phyloP scores from a whole-genome alignment of 345 rosid genomes.

The Aethionema arabicum region DNA sequence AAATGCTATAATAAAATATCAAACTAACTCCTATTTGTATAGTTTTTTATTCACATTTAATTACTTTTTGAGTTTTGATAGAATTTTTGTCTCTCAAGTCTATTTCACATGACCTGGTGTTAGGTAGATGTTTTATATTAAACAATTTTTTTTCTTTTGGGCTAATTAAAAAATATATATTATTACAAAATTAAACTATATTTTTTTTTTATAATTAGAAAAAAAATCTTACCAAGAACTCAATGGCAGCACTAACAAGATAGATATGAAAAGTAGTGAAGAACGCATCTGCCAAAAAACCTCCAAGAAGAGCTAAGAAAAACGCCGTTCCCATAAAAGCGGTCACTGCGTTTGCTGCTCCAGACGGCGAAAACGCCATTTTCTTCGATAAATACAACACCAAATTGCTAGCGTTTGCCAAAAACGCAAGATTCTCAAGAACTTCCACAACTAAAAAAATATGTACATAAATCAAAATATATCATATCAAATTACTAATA shows the following conservation, averaged over 20 bases:
- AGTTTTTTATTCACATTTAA: conserved; percentile 3
- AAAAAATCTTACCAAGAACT: conserved; percentile 57
- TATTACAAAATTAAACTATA: background rate
- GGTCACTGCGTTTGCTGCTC: conserved; percentile 76
- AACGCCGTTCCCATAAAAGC: conserved; percentile 92
- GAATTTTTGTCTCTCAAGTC: background rate
- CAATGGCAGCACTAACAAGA: conserved; percentile 65
- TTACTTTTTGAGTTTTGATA: background rate
- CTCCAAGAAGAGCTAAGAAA: conserved; percentile 85
- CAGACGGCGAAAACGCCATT: conserved; percentile 81
- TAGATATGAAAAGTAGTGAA: conserved; percentile 69
- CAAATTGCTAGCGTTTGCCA: conserved; percentile 90
- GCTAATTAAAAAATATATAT: background rate
- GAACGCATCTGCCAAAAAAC: conserved; percentile 74
- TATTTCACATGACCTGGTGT: conserved; percentile 22
- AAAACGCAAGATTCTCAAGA: conserved; percentile 85
- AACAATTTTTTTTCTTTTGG: background rate
- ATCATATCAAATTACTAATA: background rate
- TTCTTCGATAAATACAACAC: conserved; percentile 70
- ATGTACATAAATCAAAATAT: conserved; percentile 14
- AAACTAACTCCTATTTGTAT: no score
- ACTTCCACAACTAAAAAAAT: conserved; percentile 63
- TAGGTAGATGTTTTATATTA: background rate
- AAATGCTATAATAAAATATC: no score
- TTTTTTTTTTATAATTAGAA: background rate